Evolutionary conservation across 2,329 filamentous ascomycete genomes (phyloP), one percentile per base, ranked within the genome.

Genomic region (Cladophialophora yegresii): DNA sequence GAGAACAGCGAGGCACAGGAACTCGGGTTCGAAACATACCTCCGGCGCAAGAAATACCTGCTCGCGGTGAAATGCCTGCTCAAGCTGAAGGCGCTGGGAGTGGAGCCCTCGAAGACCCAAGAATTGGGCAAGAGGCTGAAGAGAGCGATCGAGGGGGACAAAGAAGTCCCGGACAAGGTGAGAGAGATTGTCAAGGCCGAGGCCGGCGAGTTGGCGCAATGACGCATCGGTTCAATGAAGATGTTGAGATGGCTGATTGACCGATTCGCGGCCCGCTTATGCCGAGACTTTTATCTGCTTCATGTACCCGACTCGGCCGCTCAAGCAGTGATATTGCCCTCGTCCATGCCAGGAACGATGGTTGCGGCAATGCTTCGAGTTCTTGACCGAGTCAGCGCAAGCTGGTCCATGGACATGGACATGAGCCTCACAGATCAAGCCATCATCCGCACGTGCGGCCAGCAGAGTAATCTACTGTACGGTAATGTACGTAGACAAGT

Each of bases 1-100:
- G 86, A 89, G 79, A 90, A 87, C 74, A 85, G 96, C 54, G 87
- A 95, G 67, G 90, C 86, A 23, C 95, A 99, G 78, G 84, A 88
- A 69, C 86, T 89, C 58, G 95, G 92, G 4, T 98, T 97, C 72
- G 93, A 98, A 79, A 89, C 99, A 20, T 93, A 91, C 75, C 82
- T 96, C 65, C 85, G 92, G 73, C 85, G 89, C 93, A 93, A 87
- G 75, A 97, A 97, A 81, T 92, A 90, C 73, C 79, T 96, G 50
- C 88, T 96, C 65, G 93, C 95, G 0, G 83, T 97, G 64, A 90
- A 91, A 73, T 96, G 91, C 77, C 84, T 99, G 60, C 86, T 90
- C 55, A 88, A 90, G 20, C 88, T 91, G 30, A 80, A 86, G 61
- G 81, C 83, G 2, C 81, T 97, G 36, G 88, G 95, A 67, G 76